phyloP scores from a whole-genome alignment of 1,284 basidiomycete species.

The Stygiomarasmius scandens region DNA sequence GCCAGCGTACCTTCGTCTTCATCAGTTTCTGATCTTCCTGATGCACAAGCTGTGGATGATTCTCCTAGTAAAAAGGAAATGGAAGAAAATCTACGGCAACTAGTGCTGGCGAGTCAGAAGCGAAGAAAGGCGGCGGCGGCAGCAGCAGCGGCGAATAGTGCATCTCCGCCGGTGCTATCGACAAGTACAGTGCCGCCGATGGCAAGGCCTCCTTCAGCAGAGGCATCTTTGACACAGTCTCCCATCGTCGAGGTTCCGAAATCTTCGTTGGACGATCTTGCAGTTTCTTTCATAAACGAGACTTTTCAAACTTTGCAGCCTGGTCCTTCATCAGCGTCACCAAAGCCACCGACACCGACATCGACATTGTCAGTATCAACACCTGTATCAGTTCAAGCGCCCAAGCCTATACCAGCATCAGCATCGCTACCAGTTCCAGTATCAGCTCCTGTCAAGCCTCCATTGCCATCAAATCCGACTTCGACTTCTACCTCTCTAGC shows the following conservation, averaged over 20 bases:
- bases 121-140: slow-evolving; percentile 22
- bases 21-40: background rate
- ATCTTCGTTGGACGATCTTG: slow-evolving; percentile 48
- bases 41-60: background rate
- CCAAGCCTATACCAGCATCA: background rate
- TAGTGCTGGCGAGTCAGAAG: slow-evolving; percentile 45
- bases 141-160: background rate
- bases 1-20: too few relatives aligned
- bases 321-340: slow-evolving; percentile 12
- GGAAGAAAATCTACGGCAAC: slow-evolving; percentile 41
- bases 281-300: slow-evolving; percentile 56
- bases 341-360: slow-evolving; percentile 1
- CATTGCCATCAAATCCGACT: background rate
- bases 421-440: background rate
- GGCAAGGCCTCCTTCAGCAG: background rate
- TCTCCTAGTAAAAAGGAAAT: slow-evolving; percentile 29
- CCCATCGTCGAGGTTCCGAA: slow-evolving; percentile 1
- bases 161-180: background rate
- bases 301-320: slow-evolving; percentile 47
- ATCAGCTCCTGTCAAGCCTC: background rate
- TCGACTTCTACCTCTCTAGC: slow-evolving; percentile 10
- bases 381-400: background rate
- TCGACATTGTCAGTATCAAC: background rate
- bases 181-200: background rate
- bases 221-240: slow-evolving; percentile 9